Percentiles rank a stretch among this genome's conserved stretches.
Conservation (phyloP, 495 filamentous ascomycete species). For the Thermothielavioides terrestris region DNA sequence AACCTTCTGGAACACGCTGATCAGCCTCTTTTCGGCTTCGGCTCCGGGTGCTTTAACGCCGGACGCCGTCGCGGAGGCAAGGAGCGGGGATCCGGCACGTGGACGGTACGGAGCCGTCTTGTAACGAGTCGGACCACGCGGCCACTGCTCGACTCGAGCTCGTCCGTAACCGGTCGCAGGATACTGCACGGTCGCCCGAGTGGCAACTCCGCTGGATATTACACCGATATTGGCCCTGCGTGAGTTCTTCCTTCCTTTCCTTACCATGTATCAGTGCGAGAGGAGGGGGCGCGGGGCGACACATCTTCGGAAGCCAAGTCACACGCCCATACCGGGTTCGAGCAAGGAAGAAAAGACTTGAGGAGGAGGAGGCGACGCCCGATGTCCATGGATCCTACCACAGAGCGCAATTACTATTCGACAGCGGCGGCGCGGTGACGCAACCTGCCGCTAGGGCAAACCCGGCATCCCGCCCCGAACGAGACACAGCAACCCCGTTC, state of each 20-base stretch:
- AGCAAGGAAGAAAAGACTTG: too few relatives aligned
- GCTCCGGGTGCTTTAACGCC: constrained; percentile 3
- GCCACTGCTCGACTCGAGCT: constrained; percentile 2
- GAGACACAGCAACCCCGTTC: too few relatives aligned
- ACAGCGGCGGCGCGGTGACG: too few relatives aligned
- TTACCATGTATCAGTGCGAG: not conserved
- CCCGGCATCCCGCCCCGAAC: too few relatives aligned
- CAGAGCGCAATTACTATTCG: too few relatives aligned
- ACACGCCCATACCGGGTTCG: too few relatives aligned
- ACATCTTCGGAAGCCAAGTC: too few relatives aligned
- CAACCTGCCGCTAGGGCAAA: too few relatives aligned
- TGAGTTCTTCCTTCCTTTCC: not conserved
- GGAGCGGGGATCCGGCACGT: not conserved
- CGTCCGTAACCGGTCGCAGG: not conserved
- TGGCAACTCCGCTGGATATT: constrained; percentile 1
- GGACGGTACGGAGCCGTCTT: not conserved
- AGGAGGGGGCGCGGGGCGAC: too few relatives aligned
- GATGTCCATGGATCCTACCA: too few relatives aligned
- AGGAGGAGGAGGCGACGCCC: too few relatives aligned
- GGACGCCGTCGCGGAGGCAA: constrained; percentile 2
- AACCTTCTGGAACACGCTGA: constrained; percentile 1
- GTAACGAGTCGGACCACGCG: not conserved
- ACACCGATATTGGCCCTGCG: not conserved
- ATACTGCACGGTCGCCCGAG: not conserved
- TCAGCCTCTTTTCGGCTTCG: not conserved